These are phyloP conservation scores for Blumeriella jaapii DNA, from an alignment of 2,329 filamentous ascomycete genomes.

Conservation along the genomic window DNA sequence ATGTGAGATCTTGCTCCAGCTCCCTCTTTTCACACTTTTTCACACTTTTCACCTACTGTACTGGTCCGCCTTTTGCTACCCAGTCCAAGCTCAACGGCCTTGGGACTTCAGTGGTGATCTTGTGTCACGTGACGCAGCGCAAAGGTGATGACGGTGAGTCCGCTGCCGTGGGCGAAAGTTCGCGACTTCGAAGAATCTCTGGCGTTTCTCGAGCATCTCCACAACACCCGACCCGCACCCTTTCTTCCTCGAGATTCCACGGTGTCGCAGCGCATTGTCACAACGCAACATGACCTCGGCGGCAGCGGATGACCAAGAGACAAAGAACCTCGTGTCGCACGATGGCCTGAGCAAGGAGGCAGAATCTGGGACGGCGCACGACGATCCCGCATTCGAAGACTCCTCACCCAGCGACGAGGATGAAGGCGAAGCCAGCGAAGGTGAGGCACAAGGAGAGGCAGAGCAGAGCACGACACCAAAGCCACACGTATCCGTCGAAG, in stretches of 20 bases:
- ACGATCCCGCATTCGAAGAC: background rate
- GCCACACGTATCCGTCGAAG: slow-evolving; percentile 4
- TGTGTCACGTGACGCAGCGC: no score
- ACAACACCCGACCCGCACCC: no score
- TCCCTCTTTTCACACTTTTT: no score
- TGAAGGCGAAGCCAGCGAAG: slow-evolving; percentile 7
- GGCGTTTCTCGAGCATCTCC: no score
- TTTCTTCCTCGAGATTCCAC: slow-evolving; percentile 12
- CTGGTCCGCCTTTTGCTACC: no score
- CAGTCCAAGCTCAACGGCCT: no score
- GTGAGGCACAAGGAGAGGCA: slow-evolving; percentile 6
- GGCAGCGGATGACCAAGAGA: slow-evolving; percentile 1
- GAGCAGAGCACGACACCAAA: slow-evolving; percentile 11
- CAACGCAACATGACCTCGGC: slow-evolving; percentile 9
- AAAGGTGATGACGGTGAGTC: no score
- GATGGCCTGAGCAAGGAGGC: background rate
- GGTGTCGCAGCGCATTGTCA: slow-evolving; percentile 4
- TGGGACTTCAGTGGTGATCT: no score
- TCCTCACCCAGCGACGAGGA: slow-evolving; percentile 1
- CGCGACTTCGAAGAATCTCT: no score
- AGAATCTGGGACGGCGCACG: no score
- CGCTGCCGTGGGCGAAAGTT: no score
- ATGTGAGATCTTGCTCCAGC: background rate
- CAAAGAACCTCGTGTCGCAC: background rate
- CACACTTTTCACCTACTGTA: no score